These are phyloP conservation scores for Sclerotinia sclerotiorum DNA, from an alignment of 2,329 filamentous ascomycete genomes.

Conservation along the genomic window DNA sequence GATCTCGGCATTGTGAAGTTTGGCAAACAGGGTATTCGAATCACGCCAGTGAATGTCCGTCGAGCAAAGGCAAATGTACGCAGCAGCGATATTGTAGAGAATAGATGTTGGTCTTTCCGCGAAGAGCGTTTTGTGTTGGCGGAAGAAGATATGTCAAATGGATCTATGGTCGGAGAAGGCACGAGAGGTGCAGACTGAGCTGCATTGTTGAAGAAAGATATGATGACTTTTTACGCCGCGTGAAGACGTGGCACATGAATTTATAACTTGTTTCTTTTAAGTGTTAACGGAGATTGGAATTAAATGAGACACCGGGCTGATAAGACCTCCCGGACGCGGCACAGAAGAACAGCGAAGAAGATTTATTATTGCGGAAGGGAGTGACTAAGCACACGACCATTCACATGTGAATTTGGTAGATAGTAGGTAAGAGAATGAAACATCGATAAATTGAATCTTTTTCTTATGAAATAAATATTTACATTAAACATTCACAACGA, in stretches of 20 bases:
- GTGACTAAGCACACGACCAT: slow-evolving; percentile 23
- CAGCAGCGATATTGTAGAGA: slow-evolving; percentile 50
- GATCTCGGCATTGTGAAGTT: slow-evolving; percentile 49
- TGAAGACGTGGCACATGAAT: slow-evolving; percentile 34
- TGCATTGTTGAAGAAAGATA: slow-evolving; percentile 51
- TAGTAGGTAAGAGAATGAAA: background rate
- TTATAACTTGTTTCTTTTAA: slow-evolving; percentile 22
- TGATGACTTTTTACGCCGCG: slow-evolving; percentile 38
- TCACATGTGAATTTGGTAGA: background rate
- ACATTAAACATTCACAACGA: background rate
- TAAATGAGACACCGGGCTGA: slow-evolving; percentile 14
- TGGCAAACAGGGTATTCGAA: slow-evolving; percentile 57
- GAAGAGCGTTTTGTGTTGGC: slow-evolving; percentile 43
- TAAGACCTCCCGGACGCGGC: slow-evolving; percentile 9
- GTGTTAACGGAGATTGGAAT: slow-evolving; percentile 24
- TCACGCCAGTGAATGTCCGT: slow-evolving; percentile 56
- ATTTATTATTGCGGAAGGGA: slow-evolving; percentile 3
- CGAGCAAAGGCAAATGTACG: slow-evolving; percentile 48
- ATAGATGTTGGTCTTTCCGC: slow-evolving; percentile 54
- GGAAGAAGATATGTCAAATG: slow-evolving; percentile 35
- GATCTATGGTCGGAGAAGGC: slow-evolving; percentile 58
- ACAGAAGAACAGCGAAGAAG: slow-evolving; percentile 6
- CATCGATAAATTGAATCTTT: background rate
- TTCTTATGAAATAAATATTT: background rate
- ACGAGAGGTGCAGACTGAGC: slow-evolving; percentile 55